Evolutionary conservation across 257 asterid genomes (phyloP).

Genomic region (Perilla frutescens): DNA sequence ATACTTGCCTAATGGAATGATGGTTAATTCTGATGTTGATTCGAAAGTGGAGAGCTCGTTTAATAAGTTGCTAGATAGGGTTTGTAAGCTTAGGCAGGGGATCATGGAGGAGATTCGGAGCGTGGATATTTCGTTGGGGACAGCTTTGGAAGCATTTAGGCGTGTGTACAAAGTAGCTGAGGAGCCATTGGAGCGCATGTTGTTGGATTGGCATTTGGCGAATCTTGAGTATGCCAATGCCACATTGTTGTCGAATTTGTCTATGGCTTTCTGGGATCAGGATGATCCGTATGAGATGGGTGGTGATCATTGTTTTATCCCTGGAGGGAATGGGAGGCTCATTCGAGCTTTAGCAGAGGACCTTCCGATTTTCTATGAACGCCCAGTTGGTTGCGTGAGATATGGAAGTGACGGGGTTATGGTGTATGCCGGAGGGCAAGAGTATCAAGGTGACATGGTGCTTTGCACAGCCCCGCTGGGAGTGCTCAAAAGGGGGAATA

Average conservation of each 20-base stretch:
- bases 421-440: conserved; percentile 84
- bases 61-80: conserved; percentile 92
- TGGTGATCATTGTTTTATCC: conserved; percentile 97
- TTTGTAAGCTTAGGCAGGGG: conserved; percentile 94
- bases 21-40: conserved; percentile 84
- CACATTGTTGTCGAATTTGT: conserved; percentile 84
- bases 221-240: conserved; percentile 98
- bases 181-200: conserved; percentile 89
- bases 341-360: conserved; percentile 81
- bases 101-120: conserved; percentile 83
- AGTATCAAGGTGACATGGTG: conserved; percentile 78
- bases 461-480: conserved; percentile 92
- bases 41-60: conserved; percentile 84
- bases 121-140: conserved; percentile 82
- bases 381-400: conserved; percentile 64
- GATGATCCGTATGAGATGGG: conserved; percentile 99
- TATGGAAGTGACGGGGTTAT: conserved; percentile 83
- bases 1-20: conserved; percentile 84
- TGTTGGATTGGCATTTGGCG: conserved; percentile 98
- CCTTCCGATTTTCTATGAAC: conserved; percentile 79
- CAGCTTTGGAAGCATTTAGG: conserved; percentile 90
- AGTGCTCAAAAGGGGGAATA: conserved; percentile 76
- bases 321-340: conserved; percentile 97
- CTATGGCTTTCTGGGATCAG: conserved; percentile 99
- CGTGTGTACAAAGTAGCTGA: conserved; percentile 82